Base-by-base conservation (phyloP, 768 basidiomycete genomes). In the Hericium coralloides region DNA sequence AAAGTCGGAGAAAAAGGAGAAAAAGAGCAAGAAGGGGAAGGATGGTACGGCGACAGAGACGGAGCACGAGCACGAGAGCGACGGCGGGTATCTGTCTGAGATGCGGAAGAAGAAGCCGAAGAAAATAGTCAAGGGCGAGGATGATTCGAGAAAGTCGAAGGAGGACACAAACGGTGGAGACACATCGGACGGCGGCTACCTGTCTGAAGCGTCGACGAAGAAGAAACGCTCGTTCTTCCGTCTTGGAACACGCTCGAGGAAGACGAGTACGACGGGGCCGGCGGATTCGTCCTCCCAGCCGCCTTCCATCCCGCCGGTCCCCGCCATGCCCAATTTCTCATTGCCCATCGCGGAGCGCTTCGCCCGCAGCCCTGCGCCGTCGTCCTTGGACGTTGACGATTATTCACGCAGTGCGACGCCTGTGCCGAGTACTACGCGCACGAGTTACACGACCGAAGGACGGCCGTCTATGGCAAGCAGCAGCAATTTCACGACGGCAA, bases 131-230 rank as follows among this genome's bases (percentile, higher is more conserved):
- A 53, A n/a, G 53, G 59, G 31, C 36, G 52, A 31, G 8, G 10
- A 31, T 9, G 31, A 31, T 31, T 31, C 31, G 10, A 50, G 23
- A 23, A 23, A 50, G 26, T 3, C 20, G 20, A 50, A 50, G 61
- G 66, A 56, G 50, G 59, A 55, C n/a, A 49, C 53, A 38, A 18
- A 10, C 7, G 37, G 41, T 3, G 37, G 45, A 4, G 60, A 61
- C 9, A 55, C 51, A 2, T 70, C 68, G 3, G 70, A 72, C 53
- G 68, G 67, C 38, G 67, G 63, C 20, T 64, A 68, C 45, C 60
- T 68, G 18, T 69, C 68, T 12, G 70, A 72, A 58, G 58, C 64
- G 1, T 62, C 68, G 18, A 22, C 7, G 26, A 71, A 70, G 65
- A 69, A 65, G 60, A 66, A 60, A 43, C 62, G 65, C 59, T 69